Evolutionary conservation across 1,284 basidiomycete genomes (phyloP), one percentile per base, ranked within the genome.

Genomic region (Rhodotorula sp.): DNA sequence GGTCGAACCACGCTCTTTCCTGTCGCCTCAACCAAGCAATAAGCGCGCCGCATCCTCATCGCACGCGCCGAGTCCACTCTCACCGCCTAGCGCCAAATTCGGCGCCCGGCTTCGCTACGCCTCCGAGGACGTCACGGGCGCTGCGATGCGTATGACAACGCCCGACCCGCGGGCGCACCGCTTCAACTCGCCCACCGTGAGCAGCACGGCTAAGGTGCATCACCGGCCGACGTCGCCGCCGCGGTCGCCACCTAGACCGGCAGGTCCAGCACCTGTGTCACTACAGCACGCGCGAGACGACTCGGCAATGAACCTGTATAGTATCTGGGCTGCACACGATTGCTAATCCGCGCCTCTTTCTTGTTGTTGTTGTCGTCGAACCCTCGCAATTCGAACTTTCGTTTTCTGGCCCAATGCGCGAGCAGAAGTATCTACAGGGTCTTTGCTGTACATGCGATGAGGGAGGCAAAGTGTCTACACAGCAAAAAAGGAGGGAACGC

Each of bases 1-100:
- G 7, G 19, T 53, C 21, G 46, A 48, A 13, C 63, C 27, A 7
- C 50, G 46, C 44, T 23, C 53, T 13, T 55, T 55, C 25, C 48
- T 59, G 23, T 42, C 57, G 2, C 56, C 46, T 12, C 23, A 27
- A 54, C n/a, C 8, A 25, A 19, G 25, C 52, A 34, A 17, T 17
- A 48, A 42, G 3, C 49, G 55, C 57, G 41, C 64, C 27, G 21
- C 57, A 45, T n/a, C 71, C 7, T 62, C 70, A 2, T 60, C 62
- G 48, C 62, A 66, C 42, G 68, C 59, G 44, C 59, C 58, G 25
- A 67, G 41, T 23, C n/a, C 45, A 19, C 67, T 53, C 19, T 54
- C 68, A 2, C 66, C 69, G 12, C 63, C 65, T 41, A 55, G 55
- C 12, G 67, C 68, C 59, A 78, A 78, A 45, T 74, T 74, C 54